A percentile compares a stretch with the other conserved stretches of the same genome.
Evolutionary conservation across 306 rosid species (phyloP).

Genomic region (Carpinus fangiana): DNA sequence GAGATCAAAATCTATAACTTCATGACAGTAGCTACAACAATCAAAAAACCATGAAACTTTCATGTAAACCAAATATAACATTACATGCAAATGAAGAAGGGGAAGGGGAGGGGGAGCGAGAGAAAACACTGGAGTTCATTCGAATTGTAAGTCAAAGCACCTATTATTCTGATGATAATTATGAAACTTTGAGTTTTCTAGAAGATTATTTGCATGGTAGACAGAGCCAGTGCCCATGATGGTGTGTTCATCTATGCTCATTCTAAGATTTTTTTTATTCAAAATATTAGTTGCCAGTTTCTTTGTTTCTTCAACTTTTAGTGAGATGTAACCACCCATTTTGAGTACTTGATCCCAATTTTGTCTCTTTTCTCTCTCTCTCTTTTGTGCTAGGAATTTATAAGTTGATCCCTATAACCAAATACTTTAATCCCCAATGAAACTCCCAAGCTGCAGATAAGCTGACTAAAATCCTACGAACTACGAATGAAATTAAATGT

Average conservation of each 20-base stretch:
- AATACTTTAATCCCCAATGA: neutral
- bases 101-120: neutral
- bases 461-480: neutral
- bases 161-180: neutral
- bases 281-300: too few species aligned
- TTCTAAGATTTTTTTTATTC: too few species aligned
- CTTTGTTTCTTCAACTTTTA: neutral
- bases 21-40: neutral
- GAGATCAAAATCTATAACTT: neutral
- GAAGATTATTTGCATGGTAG: neutral
- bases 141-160: neutral
- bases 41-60: neutral
- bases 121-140: neutral
- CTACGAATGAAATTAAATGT: neutral
- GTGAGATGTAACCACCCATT: neutral
- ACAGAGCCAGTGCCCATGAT: neutral
- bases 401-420: neutral
- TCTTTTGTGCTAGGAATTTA: neutral
- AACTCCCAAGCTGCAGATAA: neutral
- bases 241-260: neutral
- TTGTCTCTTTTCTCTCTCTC: neutral
- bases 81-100: neutral
- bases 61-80: too few species aligned
- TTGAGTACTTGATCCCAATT: neutral
- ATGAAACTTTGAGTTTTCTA: neutral